Percentiles rank a stretch among this genome's conserved stretches.
phyloP scores from a whole-genome alignment of 2,329 filamentous ascomycete genomes.

The Aspergillus sp. region DNA sequence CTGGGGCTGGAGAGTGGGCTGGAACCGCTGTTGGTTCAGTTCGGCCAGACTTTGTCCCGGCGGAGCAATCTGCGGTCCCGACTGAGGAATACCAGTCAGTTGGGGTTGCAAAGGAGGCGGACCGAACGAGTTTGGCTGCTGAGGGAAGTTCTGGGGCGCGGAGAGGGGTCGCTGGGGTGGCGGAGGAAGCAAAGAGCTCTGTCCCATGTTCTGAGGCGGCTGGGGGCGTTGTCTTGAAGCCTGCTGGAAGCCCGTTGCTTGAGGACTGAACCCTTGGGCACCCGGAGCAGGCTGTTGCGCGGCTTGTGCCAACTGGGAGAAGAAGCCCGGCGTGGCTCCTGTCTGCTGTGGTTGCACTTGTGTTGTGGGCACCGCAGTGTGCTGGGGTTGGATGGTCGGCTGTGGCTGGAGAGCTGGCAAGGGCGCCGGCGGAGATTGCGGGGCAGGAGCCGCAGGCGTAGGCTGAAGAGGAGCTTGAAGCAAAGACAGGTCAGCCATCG shows the following conservation, averaged over 20 bases:
- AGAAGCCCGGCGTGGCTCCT: conserved; percentile 52
- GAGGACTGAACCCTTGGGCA: conserved; percentile 32
- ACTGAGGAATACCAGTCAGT: conserved; percentile 71
- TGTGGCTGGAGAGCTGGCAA: conserved; percentile 19
- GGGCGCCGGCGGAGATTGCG: conserved; percentile 48
- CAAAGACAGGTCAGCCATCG: conserved; percentile 69
- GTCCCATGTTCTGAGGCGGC: conserved; percentile 64
- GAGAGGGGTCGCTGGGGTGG: conserved; percentile 81
- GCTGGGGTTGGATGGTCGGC: conserved; percentile 42
- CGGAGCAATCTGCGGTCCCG: conserved; percentile 61
- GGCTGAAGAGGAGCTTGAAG: conserved; percentile 62
- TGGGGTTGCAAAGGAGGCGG: conserved; percentile 79
- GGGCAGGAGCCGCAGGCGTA: conserved; percentile 47
- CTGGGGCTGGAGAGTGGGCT: conserved; percentile 62
- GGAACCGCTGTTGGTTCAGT: conserved; percentile 65
- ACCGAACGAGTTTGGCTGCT: conserved; percentile 70
- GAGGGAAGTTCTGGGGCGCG: conserved; percentile 75
- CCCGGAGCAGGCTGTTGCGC: conserved; percentile 21
- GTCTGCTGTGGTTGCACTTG: conserved; percentile 41
- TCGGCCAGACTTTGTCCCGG: conserved; percentile 77
- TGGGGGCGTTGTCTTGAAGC: conserved; percentile 67
- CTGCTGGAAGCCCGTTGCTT: conserved; percentile 43
- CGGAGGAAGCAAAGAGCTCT: conserved; percentile 69
- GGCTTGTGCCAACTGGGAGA: conserved; percentile 48
- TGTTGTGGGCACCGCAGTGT: conserved; percentile 39